Evolutionary conservation across 169 alveolate species (phyloP).

Genomic region (Theileria parva): DNA sequence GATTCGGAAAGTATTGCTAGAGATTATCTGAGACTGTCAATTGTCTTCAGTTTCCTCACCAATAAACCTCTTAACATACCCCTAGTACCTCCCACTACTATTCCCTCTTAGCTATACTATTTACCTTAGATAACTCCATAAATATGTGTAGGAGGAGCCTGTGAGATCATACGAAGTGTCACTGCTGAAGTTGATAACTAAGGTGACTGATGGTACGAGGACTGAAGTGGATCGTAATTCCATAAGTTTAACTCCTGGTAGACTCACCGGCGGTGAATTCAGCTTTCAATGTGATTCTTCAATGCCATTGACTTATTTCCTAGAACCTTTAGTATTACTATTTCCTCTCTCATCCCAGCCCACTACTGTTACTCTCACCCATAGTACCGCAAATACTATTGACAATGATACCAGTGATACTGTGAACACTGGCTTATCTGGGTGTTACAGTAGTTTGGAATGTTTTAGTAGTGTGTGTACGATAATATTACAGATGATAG

Average conservation of each 20-base stretch:
- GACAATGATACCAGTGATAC: background rate
- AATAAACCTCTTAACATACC: conserved; percentile 26
- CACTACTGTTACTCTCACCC: conserved; percentile 24
- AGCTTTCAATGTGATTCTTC: conserved; percentile 35
- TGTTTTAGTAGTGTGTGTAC: conserved; percentile 49
- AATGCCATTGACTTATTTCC: conserved; percentile 49
- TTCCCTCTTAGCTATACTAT: background rate
- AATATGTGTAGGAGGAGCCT: background rate
- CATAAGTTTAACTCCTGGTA: conserved; percentile 54
- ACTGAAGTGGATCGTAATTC: conserved; percentile 31
- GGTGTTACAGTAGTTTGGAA: conserved; percentile 39
- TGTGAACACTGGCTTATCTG: conserved; percentile 13
- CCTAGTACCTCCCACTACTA: background rate
- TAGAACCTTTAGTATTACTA: conserved; percentile 62
- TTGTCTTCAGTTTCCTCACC: conserved; percentile 51
- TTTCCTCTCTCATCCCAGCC: conserved; percentile 47
- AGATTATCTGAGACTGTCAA: conserved; percentile 40
- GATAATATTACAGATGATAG: conserved; percentile 42
- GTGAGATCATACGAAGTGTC: conserved; percentile 36
- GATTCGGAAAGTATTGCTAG: background rate
- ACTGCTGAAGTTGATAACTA: conserved; percentile 40
- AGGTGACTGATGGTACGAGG: conserved; percentile 54
- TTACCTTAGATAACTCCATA: no score
- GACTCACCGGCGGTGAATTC: conserved; percentile 47
- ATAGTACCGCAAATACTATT: background rate